Conservation (phyloP, 305 asterid species). For the Solanum hybrid region DNA sequence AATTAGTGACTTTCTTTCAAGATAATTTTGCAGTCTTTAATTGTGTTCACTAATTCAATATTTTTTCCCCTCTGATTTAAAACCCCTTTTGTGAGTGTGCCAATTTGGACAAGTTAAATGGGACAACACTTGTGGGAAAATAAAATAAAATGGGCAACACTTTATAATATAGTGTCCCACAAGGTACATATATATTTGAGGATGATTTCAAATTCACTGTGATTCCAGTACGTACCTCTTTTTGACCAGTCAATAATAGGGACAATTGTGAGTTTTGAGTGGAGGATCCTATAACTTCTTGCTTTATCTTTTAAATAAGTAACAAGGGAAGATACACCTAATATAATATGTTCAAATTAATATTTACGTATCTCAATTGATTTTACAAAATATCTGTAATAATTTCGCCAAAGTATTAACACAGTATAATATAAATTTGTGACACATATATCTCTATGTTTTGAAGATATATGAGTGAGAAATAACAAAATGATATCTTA, state of each 20-base stretch:
- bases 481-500: neutral
- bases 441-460: neutral
- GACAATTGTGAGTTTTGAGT: neutral
- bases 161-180: neutral
- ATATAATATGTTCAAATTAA: no score
- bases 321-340: neutral
- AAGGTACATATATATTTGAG: neutral
- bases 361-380: no score
- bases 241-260: conserved; percentile 1
- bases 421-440: neutral
- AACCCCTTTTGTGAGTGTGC: neutral
- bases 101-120: neutral
- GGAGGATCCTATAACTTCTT: neutral
- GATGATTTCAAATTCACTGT: conserved; percentile 5
- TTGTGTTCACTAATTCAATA: neutral
- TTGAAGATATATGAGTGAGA: neutral
- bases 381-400: no score
- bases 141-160: neutral
- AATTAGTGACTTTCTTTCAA: neutral
- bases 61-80: neutral
- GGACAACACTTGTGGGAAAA: neutral
- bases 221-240: neutral
- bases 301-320: neutral
- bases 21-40: no score
- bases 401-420: neutral